Percentiles rank a stretch among this genome's conserved stretches.
These are phyloP conservation scores for Posidonia australis DNA, from an alignment of 106 monocot genomes.

Conservation along the genomic window DNA sequence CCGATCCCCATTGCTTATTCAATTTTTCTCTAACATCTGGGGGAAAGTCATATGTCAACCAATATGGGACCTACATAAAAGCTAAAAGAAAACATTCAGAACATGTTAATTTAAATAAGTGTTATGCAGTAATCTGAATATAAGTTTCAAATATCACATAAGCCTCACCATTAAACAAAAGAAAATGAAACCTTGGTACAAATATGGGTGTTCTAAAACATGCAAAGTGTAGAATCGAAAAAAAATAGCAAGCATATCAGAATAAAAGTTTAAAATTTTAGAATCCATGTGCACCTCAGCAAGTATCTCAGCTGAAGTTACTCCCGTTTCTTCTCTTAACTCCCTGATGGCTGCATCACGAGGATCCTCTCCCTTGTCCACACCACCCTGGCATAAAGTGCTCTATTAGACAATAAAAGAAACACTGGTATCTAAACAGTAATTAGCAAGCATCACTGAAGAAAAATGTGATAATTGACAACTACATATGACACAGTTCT, in stretches of 20 bases:
- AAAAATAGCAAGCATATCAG: too few species aligned
- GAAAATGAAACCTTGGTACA: too few species aligned
- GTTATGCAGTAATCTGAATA: neutral
- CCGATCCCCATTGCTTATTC: slow-evolving; percentile 61
- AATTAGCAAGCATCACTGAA: neutral
- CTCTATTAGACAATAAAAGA: neutral
- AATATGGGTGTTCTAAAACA: too few species aligned
- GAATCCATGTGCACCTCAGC: slow-evolving; percentile 40
- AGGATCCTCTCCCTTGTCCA: slow-evolving; percentile 80
- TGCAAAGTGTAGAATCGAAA: too few species aligned
- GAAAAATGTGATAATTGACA: neutral
- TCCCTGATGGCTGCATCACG: slow-evolving; percentile 63
- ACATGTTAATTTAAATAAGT: neutral
- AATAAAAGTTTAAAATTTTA: too few species aligned
- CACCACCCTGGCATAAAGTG: slow-evolving; percentile 44
- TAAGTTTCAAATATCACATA: too few species aligned
- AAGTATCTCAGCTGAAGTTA: slow-evolving; percentile 69
- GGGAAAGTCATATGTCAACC: slow-evolving; percentile 95
- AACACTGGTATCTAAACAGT: neutral
- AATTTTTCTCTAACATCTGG: slow-evolving; percentile 57
- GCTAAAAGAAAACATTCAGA: neutral
- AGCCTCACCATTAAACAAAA: too few species aligned
- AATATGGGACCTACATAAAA: slow-evolving; percentile 58
- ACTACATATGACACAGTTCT: neutral
- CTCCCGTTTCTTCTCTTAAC: slow-evolving; percentile 85